Evolutionary conservation across 352 stramenopile genomes (phyloP), one percentile per base, ranked within the genome.

Genomic region (Salisapilia sapeloensis): DNA sequence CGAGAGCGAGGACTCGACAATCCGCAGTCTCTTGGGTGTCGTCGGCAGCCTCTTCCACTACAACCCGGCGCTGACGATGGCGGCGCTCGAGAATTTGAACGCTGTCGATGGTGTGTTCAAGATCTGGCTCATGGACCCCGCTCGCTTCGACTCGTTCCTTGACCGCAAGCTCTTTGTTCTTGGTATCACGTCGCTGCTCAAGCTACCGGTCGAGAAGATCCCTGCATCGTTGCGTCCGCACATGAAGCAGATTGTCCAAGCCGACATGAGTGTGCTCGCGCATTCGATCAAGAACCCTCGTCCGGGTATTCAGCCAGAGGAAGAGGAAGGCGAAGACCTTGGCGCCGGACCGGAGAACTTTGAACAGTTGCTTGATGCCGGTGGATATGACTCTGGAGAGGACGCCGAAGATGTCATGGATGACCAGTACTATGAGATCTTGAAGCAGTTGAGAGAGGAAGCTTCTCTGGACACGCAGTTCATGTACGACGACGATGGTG

Each of bases 341-440:
- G 54, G 52, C 17, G 59, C 61, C 2, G 54, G 57, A 7, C 58
- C 47, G 20, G 70, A 87, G 28, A 61, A 91, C 10, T 54, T 86
- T 3, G 69, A 86, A 38, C 67, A 85, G 41, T 50, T 93, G 39
- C 63, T 96, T 15, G 89, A 96, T 37, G 76, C 83, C 35, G 84
- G 90, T 25, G 86, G 82, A 16, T 96, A 96, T 48, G 82, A 61
- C 26, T 85, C 65, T 24, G 60, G 83, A 41, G 61, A 89, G 33
- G 69, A 90, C 39, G 81, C 92, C 24, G 82, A 97, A 43, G 87
- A 96, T 40, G 85, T 96, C 16, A 78, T 82, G 30, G 92, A 97
- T 42, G 78, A 93, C 39, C 74, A 93, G 37, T 94, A 96, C 48
- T 91, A 95, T 45, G 76, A 77, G 9, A 97, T 96, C 38, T 59